Evolutionary conservation across 169 alveolate species (phyloP), one percentile per base, ranked within the genome.

Genomic region (Haemoproteus tartakovskyi): DNA sequence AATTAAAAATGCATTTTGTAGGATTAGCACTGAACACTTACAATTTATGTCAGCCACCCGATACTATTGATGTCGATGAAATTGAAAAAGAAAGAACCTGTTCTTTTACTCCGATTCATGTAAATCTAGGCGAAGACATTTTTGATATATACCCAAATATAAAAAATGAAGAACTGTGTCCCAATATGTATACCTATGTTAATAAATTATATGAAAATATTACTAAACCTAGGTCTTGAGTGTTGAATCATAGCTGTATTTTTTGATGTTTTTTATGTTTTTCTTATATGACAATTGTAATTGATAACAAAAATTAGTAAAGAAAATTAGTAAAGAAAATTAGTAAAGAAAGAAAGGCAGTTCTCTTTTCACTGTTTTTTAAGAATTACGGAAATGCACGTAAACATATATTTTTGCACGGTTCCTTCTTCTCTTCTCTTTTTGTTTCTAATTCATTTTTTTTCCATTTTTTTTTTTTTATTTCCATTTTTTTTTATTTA

Each of bases 21-120:
- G 84, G 84, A 54, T 26, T 74, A 37, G 84, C 84, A 11, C 38
- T 74, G 41, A 56, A 74, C 51, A 74, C 84, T 12, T 74, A 74
- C 22, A 74, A 74, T 21, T 45, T 74, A 37, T 74, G 84, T 45
- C 84, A 74, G 22, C 84, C 84, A 29, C 63, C 84, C 8, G 59
- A 74, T 45, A 56, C 78, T 12, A 19, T 74, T 37, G 84, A 74
- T 56, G 62, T 74, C 33, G 84, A 74, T 18, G 84, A 74, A 74
- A 74, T 74, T n/a, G 84, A 74, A 30, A 74, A 74, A 46, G 45
- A 56, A 27, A 57, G 84, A 24, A 36, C 84, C 5, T 74, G 84
- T 30, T 33, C 74, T 18, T 74, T 57, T 22, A 43, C 84, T 14
- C 78, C 84, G 9, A 26, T 74, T 9, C 52, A 56, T 36, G 11